Base-by-base conservation (phyloP, 2,329 filamentous ascomycete species). In the Raffaelea ambrosiae region DNA sequence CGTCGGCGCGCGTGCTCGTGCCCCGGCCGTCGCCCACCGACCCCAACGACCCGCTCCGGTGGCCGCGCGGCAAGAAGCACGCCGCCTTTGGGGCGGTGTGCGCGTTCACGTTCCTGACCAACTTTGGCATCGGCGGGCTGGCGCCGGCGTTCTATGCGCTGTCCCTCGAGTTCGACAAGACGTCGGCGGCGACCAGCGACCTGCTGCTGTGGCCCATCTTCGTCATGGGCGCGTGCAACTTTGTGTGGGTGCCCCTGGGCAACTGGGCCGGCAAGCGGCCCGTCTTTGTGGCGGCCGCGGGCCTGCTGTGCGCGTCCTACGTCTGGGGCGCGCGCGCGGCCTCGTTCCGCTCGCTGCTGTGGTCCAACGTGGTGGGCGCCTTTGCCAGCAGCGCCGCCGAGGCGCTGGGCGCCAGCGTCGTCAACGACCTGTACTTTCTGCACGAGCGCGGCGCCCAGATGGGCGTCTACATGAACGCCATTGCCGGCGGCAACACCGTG, bases 161-260 rank as follows among this genome's bases (percentile, higher is more conserved):
- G 7, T 65, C 64, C 10, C 49, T 63, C 7, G 64, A 73, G 49
- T 73, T 72, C 52, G 52, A 64, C 50, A 70, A 68, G 55, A 61
- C 65, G 2, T 61, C 65, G 58, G 59, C 58, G 13, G 58, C 72
- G 55, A 70, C 65, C 1, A 66, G 62, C 10, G 65, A 67, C 39
- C 60, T 73, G n/a, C 61, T 71, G 8, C 58, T 72, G 7, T 71
- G 70, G 44, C 58, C 66, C 1, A 66, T 72, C 44, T 58, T 72
- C 4, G 63, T 69, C 0, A 58, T 71, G 5, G 71, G 69, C 5
- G 51, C 65, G 3, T 71, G 68, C 57, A 73, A 73, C 53, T 73
- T 73, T 61, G 62, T 74, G 54, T 73, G 70, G 70, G 69, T 73
- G 5, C 70, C 70, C 5, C 20, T 72, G 16, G 67, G 67, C 21